Conservation (phyloP, 2,329 filamentous ascomycete species). For the Aureobasidium sp. region DNA sequence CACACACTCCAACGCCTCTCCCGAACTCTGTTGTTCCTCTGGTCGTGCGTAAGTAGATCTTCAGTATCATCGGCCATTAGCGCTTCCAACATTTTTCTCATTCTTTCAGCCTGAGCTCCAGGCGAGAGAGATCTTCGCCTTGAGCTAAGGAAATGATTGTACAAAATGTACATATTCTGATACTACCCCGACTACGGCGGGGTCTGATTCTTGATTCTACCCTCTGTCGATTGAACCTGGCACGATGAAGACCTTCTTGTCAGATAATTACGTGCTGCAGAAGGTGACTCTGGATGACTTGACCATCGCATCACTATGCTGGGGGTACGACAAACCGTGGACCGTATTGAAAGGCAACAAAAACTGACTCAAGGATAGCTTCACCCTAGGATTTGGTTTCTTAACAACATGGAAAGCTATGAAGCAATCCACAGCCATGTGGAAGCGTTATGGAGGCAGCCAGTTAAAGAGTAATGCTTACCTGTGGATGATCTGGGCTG, state of each 20-base stretch:
- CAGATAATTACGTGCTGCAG: conserved; percentile 13
- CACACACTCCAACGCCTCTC: background rate
- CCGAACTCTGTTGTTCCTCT: background rate
- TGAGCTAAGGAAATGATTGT: background rate
- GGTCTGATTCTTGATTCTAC: background rate
- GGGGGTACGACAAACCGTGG: background rate
- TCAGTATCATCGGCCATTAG: background rate
- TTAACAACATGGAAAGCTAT: conserved; percentile 34
- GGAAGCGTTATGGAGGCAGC: conserved; percentile 26
- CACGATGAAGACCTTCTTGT: conserved; percentile 16
- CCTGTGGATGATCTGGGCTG: conserved; percentile 43
- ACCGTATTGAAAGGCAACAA: background rate
- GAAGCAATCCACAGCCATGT: conserved; percentile 26
- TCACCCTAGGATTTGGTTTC: conserved; percentile 33
- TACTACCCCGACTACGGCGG: background rate
- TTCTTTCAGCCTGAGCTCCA: background rate
- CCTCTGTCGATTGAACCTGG: background rate
- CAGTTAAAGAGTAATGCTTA: conserved; percentile 27
- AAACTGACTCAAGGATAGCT: background rate
- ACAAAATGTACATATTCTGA: conserved; percentile 4
- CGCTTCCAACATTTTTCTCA: background rate
- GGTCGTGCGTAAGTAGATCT: conserved; percentile 3
- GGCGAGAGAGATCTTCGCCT: background rate
- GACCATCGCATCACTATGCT: conserved; percentile 13
- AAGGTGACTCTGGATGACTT: conserved; percentile 15